Conservation (phyloP, 495 filamentous ascomycete species). For the Tuber magnatum region DNA sequence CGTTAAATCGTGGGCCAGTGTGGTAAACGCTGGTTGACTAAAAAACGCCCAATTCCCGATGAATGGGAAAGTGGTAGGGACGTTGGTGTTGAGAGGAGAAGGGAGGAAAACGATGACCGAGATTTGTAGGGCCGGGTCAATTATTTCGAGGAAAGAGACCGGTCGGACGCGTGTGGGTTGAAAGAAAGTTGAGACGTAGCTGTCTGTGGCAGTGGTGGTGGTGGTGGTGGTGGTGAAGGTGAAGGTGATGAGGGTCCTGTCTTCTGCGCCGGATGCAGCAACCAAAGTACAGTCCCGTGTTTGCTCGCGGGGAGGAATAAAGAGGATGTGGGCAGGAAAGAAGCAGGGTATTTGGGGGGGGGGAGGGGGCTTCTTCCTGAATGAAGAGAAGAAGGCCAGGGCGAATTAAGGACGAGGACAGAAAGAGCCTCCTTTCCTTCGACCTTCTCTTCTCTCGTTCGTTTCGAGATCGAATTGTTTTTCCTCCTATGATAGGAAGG, state of each 20-base stretch:
- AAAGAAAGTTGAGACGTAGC: conserved; percentile 6
- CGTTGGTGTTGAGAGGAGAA: conserved; percentile 7
- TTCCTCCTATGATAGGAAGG: conserved; percentile 10
- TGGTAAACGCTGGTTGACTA: conserved; percentile 10
- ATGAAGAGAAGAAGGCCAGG: conserved; percentile 2
- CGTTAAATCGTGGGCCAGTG: conserved; percentile 12
- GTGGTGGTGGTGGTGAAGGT: too few species aligned
- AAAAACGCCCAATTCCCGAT: conserved; percentile 15
- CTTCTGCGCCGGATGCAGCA: not conserved
- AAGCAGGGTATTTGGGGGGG: not conserved
- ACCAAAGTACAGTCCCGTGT: not conserved
- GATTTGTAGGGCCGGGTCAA: conserved; percentile 6
- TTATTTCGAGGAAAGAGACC: not conserved
- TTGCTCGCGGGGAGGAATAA: not conserved
- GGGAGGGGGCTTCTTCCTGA: not conserved
- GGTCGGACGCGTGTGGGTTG: not conserved
- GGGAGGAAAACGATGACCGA: conserved; percentile 14
- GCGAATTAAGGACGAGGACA: not conserved
- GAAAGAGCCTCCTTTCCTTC: conserved; percentile 6
- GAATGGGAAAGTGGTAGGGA: conserved; percentile 9
- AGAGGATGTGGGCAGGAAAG: not conserved
- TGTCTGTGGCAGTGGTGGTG: not conserved
- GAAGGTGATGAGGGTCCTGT: not conserved
- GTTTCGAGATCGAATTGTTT: conserved; percentile 14
- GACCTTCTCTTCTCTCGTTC: not conserved